Base-by-base conservation (phyloP, 768 basidiomycete species). In the Suillus ampliporus region DNA sequence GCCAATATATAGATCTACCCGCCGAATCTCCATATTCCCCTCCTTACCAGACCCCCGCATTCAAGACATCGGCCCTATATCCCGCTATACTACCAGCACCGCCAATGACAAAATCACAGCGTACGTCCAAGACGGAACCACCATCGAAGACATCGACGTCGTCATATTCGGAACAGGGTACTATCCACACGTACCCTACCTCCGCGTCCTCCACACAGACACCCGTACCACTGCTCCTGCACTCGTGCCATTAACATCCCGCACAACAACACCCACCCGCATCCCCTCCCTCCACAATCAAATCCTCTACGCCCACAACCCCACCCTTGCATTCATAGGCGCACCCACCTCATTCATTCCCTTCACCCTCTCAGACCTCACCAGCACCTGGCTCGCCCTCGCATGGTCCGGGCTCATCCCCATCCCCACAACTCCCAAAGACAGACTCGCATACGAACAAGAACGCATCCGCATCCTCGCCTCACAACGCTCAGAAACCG, bases 81-180 rank as follows among this genome's bases (percentile, higher is more conserved):
- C 68, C 19, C 72, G 74, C 48, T 84, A 80, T 57, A 69, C 60
- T 51, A 37, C 67, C 1, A 64, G 61, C 13, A 19, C 44, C n/a
- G n/a, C n/a, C 21, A 34, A 60, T 4, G 46, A 60, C 5, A 79
- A 76, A 46, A 69, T 82, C 46, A 74, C 67, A 15, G 78, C 75
- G 11, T 66, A 75, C 23, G 69, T 84, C 7, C 57, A 71, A 41
- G 81, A 83, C 57, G 81, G 78, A 6, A 72, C 74, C 10, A 66
- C 64, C 5, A 72, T 85, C 50, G 66, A 68, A 5, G 77, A 79
- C 48, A 71, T 86, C 19, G 83, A 85, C 63, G 26, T 65, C 10
- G 78, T 85, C 28, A 62, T 84, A 10, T 68, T 83, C 28, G 83
- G 82, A 17, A 84, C 83, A 0, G 84, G 84, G 2, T 85, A 84